These are phyloP conservation scores for Phytopythium chamaehyphon DNA, from an alignment of 352 stramenopile species.

Conservation along the genomic window DNA sequence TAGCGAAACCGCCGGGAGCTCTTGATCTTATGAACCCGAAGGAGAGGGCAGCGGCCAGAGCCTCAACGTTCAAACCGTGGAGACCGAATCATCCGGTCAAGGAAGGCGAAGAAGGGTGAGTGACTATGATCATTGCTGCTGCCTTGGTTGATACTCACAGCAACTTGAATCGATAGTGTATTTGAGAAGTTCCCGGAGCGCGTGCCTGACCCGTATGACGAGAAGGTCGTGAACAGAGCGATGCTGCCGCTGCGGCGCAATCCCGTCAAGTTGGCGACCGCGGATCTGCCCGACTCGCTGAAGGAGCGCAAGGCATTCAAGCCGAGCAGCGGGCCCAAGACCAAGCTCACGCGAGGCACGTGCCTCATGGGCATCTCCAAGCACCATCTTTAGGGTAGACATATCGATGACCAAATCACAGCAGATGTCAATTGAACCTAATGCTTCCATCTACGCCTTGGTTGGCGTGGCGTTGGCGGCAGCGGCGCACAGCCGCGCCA, in stretches of 20 bases:
- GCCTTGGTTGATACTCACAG: background rate
- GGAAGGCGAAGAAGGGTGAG: constrained; percentile 47
- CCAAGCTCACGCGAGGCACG: constrained; percentile 68
- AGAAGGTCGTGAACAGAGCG: constrained; percentile 63
- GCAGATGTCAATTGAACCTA: background rate
- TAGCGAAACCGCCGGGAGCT: constrained; percentile 43
- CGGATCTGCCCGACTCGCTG: constrained; percentile 47
- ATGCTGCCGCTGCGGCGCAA: constrained; percentile 71
- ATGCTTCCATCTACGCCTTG: constrained; percentile 17
- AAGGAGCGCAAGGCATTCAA: constrained; percentile 74
- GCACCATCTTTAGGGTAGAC: constrained; percentile 50
- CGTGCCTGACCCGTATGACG: constrained; percentile 64
- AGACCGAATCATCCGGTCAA: constrained; percentile 67
- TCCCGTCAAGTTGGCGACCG: constrained; percentile 60
- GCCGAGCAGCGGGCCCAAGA: constrained; percentile 55
- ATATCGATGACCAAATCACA: background rate
- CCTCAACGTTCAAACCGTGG: constrained; percentile 62
- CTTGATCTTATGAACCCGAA: constrained; percentile 76
- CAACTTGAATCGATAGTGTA: constrained; percentile 11
- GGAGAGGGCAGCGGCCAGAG: constrained; percentile 46
- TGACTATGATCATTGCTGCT: background rate
- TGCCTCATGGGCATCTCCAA: constrained; percentile 77
- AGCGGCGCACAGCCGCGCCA: constrained; percentile 66
- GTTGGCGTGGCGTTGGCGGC: constrained; percentile 23
- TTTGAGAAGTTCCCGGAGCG: constrained; percentile 74